Percentiles rank a stretch among this genome's conserved stretches.
phyloP scores from a whole-genome alignment of 2,329 filamentous ascomycete genomes.

The Claviceps capensis region DNA sequence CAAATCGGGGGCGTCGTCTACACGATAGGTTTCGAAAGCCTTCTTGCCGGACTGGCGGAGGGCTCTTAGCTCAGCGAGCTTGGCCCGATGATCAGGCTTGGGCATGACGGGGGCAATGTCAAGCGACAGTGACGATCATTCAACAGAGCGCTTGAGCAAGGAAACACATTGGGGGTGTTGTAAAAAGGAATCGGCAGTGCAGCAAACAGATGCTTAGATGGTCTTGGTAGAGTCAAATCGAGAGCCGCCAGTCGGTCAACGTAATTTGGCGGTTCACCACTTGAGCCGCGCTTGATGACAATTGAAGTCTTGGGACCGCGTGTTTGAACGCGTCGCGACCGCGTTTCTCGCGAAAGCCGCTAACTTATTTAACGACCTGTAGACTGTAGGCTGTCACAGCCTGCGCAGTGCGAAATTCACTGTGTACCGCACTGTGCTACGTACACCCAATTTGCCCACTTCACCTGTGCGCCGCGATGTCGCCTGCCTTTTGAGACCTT shows the following conservation, averaged over 20 bases:
- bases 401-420: too few species aligned
- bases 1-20: slow-evolving; percentile 69
- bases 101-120: slow-evolving; percentile 18
- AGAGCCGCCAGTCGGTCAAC: not conserved
- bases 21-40: slow-evolving; percentile 72
- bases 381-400: too few species aligned
- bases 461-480: not conserved
- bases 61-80: slow-evolving; percentile 67
- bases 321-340: slow-evolving; percentile 2
- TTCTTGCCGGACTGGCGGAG: slow-evolving; percentile 85
- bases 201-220: not conserved
- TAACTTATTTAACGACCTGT: too few species aligned
- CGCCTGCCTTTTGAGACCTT: not conserved
- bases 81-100: slow-evolving; percentile 28
- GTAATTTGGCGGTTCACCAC: not conserved
- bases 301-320: slow-evolving; percentile 1
- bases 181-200: not conserved
- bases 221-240: not conserved
- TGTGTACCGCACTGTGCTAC: too few species aligned
- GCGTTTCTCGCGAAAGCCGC: not conserved
- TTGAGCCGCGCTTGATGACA: not conserved
- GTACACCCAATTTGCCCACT: not conserved
- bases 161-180: slow-evolving; percentile 1
- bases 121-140: slow-evolving; percentile 8
- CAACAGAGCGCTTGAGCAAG: not conserved